phyloP scores from a whole-genome alignment of 345 rosid genomes.

The Kernera saxatilis region DNA sequence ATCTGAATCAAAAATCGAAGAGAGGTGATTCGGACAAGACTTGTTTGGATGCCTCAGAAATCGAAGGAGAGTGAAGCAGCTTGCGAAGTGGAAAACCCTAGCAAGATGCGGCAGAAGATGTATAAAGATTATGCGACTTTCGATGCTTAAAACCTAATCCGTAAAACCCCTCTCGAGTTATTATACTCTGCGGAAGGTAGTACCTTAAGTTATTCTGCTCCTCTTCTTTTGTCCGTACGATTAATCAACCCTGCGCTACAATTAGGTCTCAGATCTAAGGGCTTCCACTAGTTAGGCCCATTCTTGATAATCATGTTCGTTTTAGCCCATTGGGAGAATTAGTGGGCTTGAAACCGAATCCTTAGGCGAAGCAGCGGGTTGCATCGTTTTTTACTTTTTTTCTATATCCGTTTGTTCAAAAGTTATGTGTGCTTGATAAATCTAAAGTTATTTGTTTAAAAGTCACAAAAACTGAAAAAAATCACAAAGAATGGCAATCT shows the following conservation, averaged over 20 bases:
- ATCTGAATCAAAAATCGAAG: not conserved
- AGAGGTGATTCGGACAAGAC: not conserved
- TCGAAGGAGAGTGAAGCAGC: not conserved
- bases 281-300: not conserved
- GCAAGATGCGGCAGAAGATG: conserved; percentile 2
- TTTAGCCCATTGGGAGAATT: not conserved
- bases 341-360: not conserved
- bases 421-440: too few relatives aligned
- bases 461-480: too few relatives aligned
- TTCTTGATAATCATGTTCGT: not conserved
- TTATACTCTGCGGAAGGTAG: not conserved
- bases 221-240: not conserved
- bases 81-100: conserved; percentile 7
- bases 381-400: too few relatives aligned
- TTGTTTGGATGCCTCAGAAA: not conserved
- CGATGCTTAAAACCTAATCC: conserved; percentile 13
- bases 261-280: not conserved
- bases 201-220: not conserved
- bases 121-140: not conserved
- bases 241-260: too few relatives aligned
- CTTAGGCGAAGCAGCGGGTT: too few relatives aligned
- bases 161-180: not conserved
- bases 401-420: too few relatives aligned
- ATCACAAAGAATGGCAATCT: too few relatives aligned
- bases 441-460: too few relatives aligned